Evolutionary conservation across 2,329 filamentous ascomycete genomes (phyloP), one percentile per base, ranked within the genome.

Genomic region (Albophoma yamanashiensis): DNA sequence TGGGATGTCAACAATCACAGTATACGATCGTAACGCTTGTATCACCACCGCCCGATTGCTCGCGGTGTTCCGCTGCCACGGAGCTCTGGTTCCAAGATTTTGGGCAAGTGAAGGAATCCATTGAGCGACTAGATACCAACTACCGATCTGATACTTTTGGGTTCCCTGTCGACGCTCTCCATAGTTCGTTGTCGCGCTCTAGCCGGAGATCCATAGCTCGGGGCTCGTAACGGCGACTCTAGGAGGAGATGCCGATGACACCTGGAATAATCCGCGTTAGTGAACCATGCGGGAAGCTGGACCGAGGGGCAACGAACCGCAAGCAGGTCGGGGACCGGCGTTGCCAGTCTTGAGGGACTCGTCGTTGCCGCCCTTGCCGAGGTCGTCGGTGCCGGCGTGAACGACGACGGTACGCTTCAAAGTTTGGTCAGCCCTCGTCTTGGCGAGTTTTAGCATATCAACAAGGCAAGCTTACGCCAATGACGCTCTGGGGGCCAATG

Each of bases 281-380:
- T 6, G 31, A 36, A 14, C 27, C 8, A 17, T 31, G 5, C 36
- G 17, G 2, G 31, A 36, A n/a, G 50, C 31, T 22, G 27, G 31
- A 36, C 9, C 2, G 11, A 5, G n/a, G 31, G 50, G 20, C 17
- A n/a, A 77, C 84, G 74, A 84, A 90, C 94, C 94, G 80, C 94
- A 99, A 75, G 94, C 94, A 74, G 94, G 94, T 74, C 94, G 91
- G 69, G 81, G 76, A 71, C 94, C 94, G 74, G 94, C 94, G 76
- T 97, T 99, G 68, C 94, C 94, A 66, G 94, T 99, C 88, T 95
- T 97, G 83, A 95, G 91, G 72, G 91, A 96, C 82, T 97, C 92
- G 79, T 93, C 91, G 80, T 90, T 87, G 69, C 80, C 90, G 71
- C 92, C 92, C 83, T 89, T 90, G 78, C 94, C 94, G 66, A 99